Percentiles rank a stretch among this genome's conserved stretches.
Conservation (phyloP, 768 basidiomycete species). For the Mycena chlorophos region DNA sequence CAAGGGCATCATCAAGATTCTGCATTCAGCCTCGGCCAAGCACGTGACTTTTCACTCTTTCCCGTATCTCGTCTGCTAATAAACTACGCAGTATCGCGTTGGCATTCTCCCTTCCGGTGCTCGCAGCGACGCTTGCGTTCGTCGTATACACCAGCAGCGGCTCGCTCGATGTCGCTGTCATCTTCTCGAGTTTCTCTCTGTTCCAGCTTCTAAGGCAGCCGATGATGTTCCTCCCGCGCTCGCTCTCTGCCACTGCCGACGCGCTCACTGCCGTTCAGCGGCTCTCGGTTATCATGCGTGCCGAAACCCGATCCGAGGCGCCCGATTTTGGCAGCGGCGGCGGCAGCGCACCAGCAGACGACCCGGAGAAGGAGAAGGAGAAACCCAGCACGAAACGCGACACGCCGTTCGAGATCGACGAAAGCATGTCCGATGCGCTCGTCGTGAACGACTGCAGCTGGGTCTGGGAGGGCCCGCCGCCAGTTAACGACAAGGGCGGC, state of each 20-base stretch:
- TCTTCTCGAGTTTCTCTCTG: slow-evolving; percentile 3
- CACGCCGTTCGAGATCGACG: not conserved
- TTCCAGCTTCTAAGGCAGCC: slow-evolving; percentile 65
- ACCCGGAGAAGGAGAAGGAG: slow-evolving; percentile 11
- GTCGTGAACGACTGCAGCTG: not conserved
- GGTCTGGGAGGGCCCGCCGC: not conserved
- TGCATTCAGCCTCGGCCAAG: not conserved
- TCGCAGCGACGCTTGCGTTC: not conserved
- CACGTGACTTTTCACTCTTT: not conserved
- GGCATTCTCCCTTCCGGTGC: slow-evolving; percentile 1
- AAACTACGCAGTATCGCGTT: not conserved
- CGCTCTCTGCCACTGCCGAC: slow-evolving; percentile 62
- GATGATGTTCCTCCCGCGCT: slow-evolving; percentile 65
- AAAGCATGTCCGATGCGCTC: not conserved
- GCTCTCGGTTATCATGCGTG: slow-evolving; percentile 52
- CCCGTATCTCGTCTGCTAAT: not conserved
- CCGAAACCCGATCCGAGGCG: slow-evolving; percentile 46
- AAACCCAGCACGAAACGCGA: not conserved
- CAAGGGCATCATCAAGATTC: not conserved
- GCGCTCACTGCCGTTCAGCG: slow-evolving; percentile 63
- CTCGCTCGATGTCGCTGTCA: not conserved
- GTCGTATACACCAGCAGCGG: not conserved
- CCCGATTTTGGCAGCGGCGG: slow-evolving; percentile 37
- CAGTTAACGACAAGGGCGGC: not conserved
- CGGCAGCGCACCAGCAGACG: not conserved